phyloP scores from a whole-genome alignment of 352 stramenopile genomes.

The Thraustochytrium sp. region DNA sequence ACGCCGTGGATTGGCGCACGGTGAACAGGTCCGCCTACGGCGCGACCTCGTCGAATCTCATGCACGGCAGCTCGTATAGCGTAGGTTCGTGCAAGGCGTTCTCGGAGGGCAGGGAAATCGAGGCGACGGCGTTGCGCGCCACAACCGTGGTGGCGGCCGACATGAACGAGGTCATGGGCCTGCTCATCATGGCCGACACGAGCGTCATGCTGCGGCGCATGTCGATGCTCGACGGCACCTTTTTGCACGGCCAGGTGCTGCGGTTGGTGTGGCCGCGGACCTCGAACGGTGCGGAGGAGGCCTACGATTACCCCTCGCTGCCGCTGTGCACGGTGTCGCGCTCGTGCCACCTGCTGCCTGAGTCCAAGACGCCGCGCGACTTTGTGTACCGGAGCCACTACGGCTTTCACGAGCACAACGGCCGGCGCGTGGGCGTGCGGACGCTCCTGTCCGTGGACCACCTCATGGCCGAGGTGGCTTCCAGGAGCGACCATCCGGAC shows the following conservation, averaged over 20 bases:
- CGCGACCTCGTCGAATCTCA: not conserved
- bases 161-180: not conserved
- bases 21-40: not conserved
- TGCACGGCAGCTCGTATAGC: not conserved
- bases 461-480: not conserved
- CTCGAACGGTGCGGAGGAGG: not conserved
- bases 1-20: not conserved
- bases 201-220: not conserved
- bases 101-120: not conserved
- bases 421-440: not conserved
- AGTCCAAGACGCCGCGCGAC: not conserved
- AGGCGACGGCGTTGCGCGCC: not conserved
- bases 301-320: not conserved
- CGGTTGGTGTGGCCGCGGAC: not conserved
- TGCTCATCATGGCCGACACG: not conserved
- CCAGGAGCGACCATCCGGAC: not conserved
- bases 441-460: not conserved
- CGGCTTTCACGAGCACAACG: not conserved
- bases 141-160: not conserved
- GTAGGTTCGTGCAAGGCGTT: not conserved
- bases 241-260: constrained; percentile 1
- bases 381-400: constrained; percentile 15
- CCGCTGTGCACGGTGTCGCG: constrained; percentile 19
- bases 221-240: not conserved
- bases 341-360: not conserved